Percentiles rank a stretch among this genome's conserved stretches.
phyloP scores from a whole-genome alignment of 2,329 filamentous ascomycete genomes.

The Tolypocladium inflatum region DNA sequence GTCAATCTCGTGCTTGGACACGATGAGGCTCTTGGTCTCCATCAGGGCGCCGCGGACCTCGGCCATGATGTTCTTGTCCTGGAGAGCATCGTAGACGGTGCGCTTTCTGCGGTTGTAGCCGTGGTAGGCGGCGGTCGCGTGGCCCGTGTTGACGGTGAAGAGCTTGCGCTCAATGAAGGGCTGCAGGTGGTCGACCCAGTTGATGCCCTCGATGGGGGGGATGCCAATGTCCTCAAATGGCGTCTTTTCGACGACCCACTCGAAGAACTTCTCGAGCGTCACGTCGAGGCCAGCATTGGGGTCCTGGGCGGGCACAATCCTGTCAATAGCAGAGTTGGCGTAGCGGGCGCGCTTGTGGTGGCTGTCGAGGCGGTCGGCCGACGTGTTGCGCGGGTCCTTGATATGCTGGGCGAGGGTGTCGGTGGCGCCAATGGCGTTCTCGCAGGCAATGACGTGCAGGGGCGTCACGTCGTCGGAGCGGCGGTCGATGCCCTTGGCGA shows the following conservation, averaged over 20 bases:
- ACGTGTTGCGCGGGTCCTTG: constrained; percentile 63
- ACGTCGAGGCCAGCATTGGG: constrained; percentile 75
- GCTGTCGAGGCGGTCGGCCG: constrained; percentile 53
- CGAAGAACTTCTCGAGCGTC: constrained; percentile 95
- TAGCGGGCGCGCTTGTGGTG: constrained; percentile 73
- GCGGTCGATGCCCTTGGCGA: constrained; percentile 84
- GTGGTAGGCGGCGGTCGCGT: constrained; percentile 93
- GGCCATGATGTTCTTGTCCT: constrained; percentile 68
- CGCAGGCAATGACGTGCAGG: constrained; percentile 89
- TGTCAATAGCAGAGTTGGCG: constrained; percentile 96
- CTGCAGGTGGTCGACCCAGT: constrained; percentile 84
- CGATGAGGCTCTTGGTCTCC: constrained; percentile 81
- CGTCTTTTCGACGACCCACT: constrained; percentile 90
- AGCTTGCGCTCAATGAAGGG: constrained; percentile 99
- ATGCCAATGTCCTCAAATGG: constrained; percentile 62
- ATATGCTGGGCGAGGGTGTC: constrained; percentile 78
- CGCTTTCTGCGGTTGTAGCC: constrained; percentile 78
- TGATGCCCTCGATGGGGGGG: constrained; percentile 75
- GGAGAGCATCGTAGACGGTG: constrained; percentile 82
- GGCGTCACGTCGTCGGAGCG: constrained; percentile 57
- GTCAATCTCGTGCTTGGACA: constrained; percentile 74
- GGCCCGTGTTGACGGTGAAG: constrained; percentile 97
- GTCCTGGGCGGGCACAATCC: constrained; percentile 90
- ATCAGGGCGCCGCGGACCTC: constrained; percentile 71
- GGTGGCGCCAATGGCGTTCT: constrained; percentile 94